Evolutionary conservation across 1,284 basidiomycete genomes (phyloP), one percentile per base, ranked within the genome.

Genomic region (Amylostereum areolatum): DNA sequence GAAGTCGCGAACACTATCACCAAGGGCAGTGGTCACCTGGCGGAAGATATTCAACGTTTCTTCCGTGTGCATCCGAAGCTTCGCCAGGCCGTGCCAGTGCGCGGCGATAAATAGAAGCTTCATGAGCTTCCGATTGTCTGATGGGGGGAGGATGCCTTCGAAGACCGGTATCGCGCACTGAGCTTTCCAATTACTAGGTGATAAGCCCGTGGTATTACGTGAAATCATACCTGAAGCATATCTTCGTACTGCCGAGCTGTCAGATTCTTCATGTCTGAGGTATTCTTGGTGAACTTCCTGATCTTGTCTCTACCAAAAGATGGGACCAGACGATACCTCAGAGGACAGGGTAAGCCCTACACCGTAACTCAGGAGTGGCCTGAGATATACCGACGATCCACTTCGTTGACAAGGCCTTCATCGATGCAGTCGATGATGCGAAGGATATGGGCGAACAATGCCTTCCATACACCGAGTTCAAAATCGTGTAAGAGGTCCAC

Each of bases 51-150:
- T 31, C 0, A 66, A 45, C 0, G 63, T 60, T 0, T 28, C 43
- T 5, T 62, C 58, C 3, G 62, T 66, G 39, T 66, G 65, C 35
- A 66, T 49, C 2, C 62, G 57, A 24, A 67, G 52, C 50, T 67
- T 66, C 0, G 62, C 62, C 1, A 63, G 42, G 1, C 52, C 59
- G 45, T 67, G 66, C 61, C 62, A 63, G 8, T 58, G 37, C 1
- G 57, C 56, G 3, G 58, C 29, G 1, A 39, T 24, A 52, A 54
- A 66, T 0, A 68, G 54, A 1, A 68, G 51, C 1, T 55, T 45
- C 7, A 50, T 24, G 4, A 65, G 46, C 2, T 32, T 31, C 1
- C 44, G 39, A 41, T 66, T 54, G 44, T 63, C 56, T 6, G 49
- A 50, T 3, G 51, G 44, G 1, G 52, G 53, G 7, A 67, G 45